Base-by-base conservation (phyloP, 78 protist species). In the Dictyostelium purpureum region DNA sequence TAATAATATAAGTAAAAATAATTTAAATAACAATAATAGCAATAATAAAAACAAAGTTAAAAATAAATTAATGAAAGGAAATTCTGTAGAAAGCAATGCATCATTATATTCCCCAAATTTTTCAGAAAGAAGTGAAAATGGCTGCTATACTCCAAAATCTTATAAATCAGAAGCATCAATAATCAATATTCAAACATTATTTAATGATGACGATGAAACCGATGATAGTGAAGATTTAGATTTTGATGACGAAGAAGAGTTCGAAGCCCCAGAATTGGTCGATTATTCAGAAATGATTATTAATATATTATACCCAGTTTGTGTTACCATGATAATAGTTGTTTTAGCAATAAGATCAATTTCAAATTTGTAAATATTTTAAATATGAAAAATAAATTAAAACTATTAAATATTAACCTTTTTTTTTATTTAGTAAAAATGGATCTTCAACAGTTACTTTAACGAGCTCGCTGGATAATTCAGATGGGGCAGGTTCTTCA, bases 231-330 rank as follows among this genome's bases (percentile, higher is more conserved):
- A 7, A 7, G 24, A n/a, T n/a, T n/a, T 28, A 37, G 76, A 81
- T 9, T 35, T 43, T 7, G 77, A 82, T 2, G 77, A 81, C 0
- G 37, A 69, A 33, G 91, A 85, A 1, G 76, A 59, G 16, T 1
- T 9, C 5, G 66, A 56, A 21, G 24, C 18, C 10, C 82, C 92
- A 0, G 12, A 47, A 40, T 18, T 90, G 12, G 75, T 63, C 0
- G 88, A 90, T 66, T 81, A 79, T 21, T 90, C 94, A 2, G 81
- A 90, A 6, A 52, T 43, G 35, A 70, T 90, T 51, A 59, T 90
- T 1, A 42, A 21, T 21, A 69, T 90, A 5, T 35, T 79, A 19
- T n/a, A 57, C 16, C 95, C 95, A 6, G 95, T 92, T 40, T 65
- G 56, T 42, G 33, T 92, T 21, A 82, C 91, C 12, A 92, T 92